Base-by-base conservation (phyloP, 805 yeast species). In the Candida nonsorbophila region DNA sequence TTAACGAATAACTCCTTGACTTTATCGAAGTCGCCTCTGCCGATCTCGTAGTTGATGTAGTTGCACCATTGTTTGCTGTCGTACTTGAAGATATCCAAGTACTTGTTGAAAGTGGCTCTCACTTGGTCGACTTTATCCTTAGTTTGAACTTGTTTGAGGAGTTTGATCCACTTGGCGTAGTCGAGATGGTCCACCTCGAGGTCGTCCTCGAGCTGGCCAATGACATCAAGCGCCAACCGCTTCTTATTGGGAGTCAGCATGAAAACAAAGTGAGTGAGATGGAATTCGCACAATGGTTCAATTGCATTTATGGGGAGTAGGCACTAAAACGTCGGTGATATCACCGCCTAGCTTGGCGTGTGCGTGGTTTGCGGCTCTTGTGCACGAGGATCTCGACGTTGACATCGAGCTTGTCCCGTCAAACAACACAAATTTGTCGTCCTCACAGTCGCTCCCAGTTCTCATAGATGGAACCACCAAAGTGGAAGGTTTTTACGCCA, bases 1-100 rank as follows among this genome's bases (percentile, higher is more conserved):
- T 78, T 63, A 6, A 74, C 65, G 43, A 86, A 81, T 13, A 85
- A 53, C 25, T 65, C 62, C 46, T 84, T 94, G 11, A 79, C 92
- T 28, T 59, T 62, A 20, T 71, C 67, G 46, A 75, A 76, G 40
- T 84, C 88, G 28, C 78, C 80, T 40, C 80, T 63, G 27, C 67
- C 69, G 34, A 79, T 51, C 48, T 79, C 84, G 42, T 71, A 73
- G 30, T 74, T 72, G 34, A 84, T 73, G 53, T 84, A 87, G 22
- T 61, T 67, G 19, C 77, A 65, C 95, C 96, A 90, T n/a, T 77
- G 69, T 21, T 52, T 42, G 13, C 61, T 53, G 41, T 79, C 77
- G 31, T 69, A 72, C 16, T 84, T 85, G 62, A 84, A 88, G 6
- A 72, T 62, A 12, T 52, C 52, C 25, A 88, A 67, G 42, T 82